Conservation (phyloP, 2,329 filamentous ascomycete species). For the Polytolypa hystricis region DNA sequence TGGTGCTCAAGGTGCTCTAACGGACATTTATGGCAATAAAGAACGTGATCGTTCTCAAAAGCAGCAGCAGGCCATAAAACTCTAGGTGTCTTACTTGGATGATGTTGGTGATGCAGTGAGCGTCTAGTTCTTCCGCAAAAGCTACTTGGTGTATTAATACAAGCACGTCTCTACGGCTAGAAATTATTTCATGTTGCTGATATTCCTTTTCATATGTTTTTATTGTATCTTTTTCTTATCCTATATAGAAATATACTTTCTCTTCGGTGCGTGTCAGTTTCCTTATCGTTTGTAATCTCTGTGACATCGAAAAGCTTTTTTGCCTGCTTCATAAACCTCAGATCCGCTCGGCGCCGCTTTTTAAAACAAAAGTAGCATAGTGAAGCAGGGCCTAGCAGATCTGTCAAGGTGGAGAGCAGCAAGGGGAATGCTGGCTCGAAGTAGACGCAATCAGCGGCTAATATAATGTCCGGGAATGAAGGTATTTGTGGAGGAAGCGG, state of each 20-base stretch:
- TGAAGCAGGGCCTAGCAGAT: conserved; percentile 54
- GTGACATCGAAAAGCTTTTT: conserved; percentile 55
- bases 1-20: conserved; percentile 76
- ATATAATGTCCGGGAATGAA: conserved; percentile 59
- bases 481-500: conserved; percentile 29
- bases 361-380: conserved; percentile 91
- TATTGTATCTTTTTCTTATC: conserved; percentile 13
- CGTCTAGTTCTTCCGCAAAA: no score
- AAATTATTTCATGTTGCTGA: no score
- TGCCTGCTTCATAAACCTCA: conserved; percentile 62
- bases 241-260: conserved; percentile 31
- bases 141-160: no score
- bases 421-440: conserved; percentile 92
- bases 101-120: no score
- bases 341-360: conserved; percentile 70
- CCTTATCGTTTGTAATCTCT: conserved; percentile 48
- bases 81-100: no score
- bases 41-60: no score
- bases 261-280: conserved; percentile 22
- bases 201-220: not conserved
- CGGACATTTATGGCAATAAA: conserved; percentile 73
- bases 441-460: conserved; percentile 96
- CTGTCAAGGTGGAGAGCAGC: conserved; percentile 64
- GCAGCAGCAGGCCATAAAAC: no score
- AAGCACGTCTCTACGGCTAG: no score